Evolutionary conservation across 345 rosid genomes (phyloP), one percentile per base, ranked within the genome.

Genomic region (Balakata baccata): DNA sequence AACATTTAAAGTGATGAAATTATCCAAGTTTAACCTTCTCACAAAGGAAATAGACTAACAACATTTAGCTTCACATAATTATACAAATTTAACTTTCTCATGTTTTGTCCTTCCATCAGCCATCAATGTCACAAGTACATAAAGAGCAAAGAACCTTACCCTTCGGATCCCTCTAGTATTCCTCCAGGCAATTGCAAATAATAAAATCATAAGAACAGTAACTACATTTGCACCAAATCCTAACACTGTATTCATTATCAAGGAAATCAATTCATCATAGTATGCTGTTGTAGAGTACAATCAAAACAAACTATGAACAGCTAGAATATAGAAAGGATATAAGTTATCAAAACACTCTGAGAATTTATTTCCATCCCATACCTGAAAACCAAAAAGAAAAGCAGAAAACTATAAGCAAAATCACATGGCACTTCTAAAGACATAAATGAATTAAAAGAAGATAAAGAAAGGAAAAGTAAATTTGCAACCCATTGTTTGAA

Each of bases 141-240:
- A 49, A 12, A 10, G 41, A 71, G 23, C 25, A 77, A 52, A 50
- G 62, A 77, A 60, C 78, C 76, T 66, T 66, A 90, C 96, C 88
- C 85, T 77, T 79, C 9, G 80, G 77, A 68, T 81, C 70, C 78
- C 58, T 45, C 61, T 45, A 39, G 65, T 66, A 63, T 66, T 84
- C 70, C 83, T 84, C 70, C 51, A 83, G 73, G 82, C 51, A 54
- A 88, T 68, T 60, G 88, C 88, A 65, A 90, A 75, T 16, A 84
- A 29, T 47, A 57, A 74, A 79, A 89, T 76, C 76, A 85, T 25
- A 63, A 86, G 39, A 70, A 92, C n/a, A 49, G 96, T 88, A 62
- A 81, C 75, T 43, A 76, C 71, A 84, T 90, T 88, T 66, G 77
- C 81, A 74, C 90, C 89, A 76, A 92, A 85, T 14, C 87, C 92